Conservation (phyloP, 805 yeast species). For the Metschnikowia cubensis region DNA sequence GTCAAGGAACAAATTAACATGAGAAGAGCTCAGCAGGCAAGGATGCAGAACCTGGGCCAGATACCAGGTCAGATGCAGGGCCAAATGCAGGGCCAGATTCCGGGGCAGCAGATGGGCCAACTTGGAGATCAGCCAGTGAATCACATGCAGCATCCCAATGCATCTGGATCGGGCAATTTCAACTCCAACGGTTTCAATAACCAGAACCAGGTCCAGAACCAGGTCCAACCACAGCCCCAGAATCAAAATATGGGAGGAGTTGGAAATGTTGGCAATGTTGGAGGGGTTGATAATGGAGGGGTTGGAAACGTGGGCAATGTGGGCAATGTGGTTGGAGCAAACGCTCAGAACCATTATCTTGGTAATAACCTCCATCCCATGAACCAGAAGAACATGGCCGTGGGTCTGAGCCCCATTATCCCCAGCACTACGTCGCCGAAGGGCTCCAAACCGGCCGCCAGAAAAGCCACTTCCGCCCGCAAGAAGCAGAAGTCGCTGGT, state of each 20-base stretch:
- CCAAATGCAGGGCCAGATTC: neutral
- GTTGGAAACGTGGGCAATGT: neutral
- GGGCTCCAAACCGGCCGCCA: neutral
- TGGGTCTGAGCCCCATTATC: slow-evolving; percentile 3
- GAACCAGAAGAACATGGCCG: neutral
- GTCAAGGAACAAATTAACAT: slow-evolving; percentile 58
- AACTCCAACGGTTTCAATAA: too few relatives aligned
- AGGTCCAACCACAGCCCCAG: neutral
- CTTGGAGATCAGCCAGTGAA: neutral
- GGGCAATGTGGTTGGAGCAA: neutral
- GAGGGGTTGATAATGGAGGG: too few relatives aligned
- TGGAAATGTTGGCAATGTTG: too few relatives aligned
- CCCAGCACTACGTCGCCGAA: neutral
- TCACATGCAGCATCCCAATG: neutral
- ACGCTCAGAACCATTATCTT: neutral
- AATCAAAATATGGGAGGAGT: too few relatives aligned
- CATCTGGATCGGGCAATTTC: neutral
- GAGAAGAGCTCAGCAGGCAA: slow-evolving; percentile 34
- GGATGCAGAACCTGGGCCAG: slow-evolving; percentile 10
- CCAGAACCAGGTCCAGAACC: neutral
- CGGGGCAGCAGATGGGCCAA: neutral
- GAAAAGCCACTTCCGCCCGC: slow-evolving; percentile 6
- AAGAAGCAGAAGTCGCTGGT: slow-evolving; percentile 18
- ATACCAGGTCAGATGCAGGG: slow-evolving; percentile 2
- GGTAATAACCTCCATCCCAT: neutral